These are phyloP conservation scores for Wallacemonas sp. DNA, from an alignment of 208 protist genomes.

Conservation along the genomic window DNA sequence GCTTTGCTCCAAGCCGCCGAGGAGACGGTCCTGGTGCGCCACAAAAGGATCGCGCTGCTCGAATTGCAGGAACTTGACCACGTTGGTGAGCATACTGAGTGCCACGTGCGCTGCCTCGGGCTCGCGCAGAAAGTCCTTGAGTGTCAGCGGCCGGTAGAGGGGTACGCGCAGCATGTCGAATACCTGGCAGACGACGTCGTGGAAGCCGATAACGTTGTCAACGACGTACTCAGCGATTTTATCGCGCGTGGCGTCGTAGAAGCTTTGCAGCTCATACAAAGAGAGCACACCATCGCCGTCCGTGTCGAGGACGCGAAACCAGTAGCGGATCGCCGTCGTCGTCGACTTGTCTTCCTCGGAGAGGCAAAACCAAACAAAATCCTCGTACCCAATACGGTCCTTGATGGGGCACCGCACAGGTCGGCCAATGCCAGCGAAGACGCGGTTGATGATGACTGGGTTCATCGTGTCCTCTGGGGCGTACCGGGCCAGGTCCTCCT, in stretches of 20 bases:
- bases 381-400: constrained; percentile 89
- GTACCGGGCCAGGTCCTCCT: constrained; percentile 89
- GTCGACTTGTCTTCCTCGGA: constrained; percentile 96
- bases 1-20: constrained; percentile 68
- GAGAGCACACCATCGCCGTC: constrained; percentile 95
- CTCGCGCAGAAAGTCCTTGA: constrained; percentile 88
- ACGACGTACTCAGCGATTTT: constrained; percentile 70
- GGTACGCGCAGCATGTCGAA: constrained; percentile 91
- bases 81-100: constrained; percentile 95
- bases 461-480: constrained; percentile 80
- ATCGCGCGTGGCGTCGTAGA: constrained; percentile 90
- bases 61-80: constrained; percentile 93
- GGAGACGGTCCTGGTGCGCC: constrained; percentile 67
- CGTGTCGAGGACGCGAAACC: constrained; percentile 94
- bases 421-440: constrained; percentile 72
- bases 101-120: constrained; percentile 76
- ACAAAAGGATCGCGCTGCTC: constrained; percentile 93
- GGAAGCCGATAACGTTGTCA: constrained; percentile 78
- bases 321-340: constrained; percentile 91
- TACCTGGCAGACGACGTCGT: constrained; percentile 94
- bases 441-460: constrained; percentile 72
- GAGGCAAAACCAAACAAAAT: constrained; percentile 97
- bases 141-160: constrained; percentile 52
- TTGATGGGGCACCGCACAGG: constrained; percentile 39
- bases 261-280: constrained; percentile 92